Percentiles rank a stretch among this genome's conserved stretches.
phyloP scores from a whole-genome alignment of 2,329 filamentous ascomycete genomes.

The Fusarium sterilihyphosum region DNA sequence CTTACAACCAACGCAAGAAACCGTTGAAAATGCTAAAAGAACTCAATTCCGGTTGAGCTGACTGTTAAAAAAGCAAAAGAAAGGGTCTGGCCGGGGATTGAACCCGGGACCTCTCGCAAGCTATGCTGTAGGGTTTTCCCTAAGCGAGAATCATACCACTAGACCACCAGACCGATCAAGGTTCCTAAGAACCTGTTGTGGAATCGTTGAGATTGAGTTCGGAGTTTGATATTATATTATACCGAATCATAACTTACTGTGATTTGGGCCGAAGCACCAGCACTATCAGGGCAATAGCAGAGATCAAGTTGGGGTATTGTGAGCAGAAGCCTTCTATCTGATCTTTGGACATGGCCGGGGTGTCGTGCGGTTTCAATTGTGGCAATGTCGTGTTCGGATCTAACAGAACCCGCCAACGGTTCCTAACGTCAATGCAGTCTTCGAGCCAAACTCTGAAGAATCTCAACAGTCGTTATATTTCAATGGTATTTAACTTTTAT shows the following conservation, averaged over 20 bases:
- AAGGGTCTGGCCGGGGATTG: slow-evolving; percentile 56
- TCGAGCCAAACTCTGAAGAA: not conserved
- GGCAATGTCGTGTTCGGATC: not conserved
- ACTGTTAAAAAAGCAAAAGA: not conserved
- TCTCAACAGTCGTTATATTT: not conserved
- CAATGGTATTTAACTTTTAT: slow-evolving; percentile 11
- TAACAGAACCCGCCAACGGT: not conserved
- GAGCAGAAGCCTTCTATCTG: not conserved
- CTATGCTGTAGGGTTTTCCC: slow-evolving; percentile 56
- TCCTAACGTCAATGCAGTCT: not conserved
- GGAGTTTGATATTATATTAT: not conserved
- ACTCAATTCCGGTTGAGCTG: fast-evolving
- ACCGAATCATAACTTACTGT: not conserved
- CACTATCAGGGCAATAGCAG: fast-evolving
- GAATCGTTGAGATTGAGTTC: not conserved
- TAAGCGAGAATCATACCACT: slow-evolving; percentile 79
- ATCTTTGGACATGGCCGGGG: fast-evolving
- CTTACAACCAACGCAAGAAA: fast-evolving
- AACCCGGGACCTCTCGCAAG: slow-evolving; percentile 59
- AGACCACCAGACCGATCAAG: slow-evolving; percentile 62
- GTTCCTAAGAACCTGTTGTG: not conserved
- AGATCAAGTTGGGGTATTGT: too few relatives aligned
- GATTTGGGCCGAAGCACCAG: too few relatives aligned
- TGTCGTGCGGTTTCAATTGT: not conserved
- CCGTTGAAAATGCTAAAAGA: not conserved